Conservation (phyloP, 305 asterid genomes). For the Stenogyne calaminthoides region DNA sequence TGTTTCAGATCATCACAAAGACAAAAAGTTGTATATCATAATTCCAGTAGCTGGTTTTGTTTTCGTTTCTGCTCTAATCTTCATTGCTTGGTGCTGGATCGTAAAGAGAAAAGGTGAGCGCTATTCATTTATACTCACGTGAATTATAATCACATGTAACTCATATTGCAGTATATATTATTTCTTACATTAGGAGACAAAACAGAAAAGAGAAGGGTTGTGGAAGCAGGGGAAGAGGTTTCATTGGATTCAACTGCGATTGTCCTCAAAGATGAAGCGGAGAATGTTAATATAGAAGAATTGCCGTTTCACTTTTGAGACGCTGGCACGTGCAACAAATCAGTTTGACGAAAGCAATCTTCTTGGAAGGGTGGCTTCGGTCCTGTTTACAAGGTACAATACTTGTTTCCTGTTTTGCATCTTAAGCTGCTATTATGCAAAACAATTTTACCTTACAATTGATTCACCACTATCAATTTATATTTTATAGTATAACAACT, state of each 20-base stretch:
- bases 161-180: neutral
- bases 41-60: conserved; percentile 35
- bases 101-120: conserved; percentile 37
- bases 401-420: neutral
- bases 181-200: conserved; percentile 19
- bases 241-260: conserved; percentile 29
- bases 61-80: conserved; percentile 19
- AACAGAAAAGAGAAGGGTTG: neutral
- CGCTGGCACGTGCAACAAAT: conserved; percentile 42
- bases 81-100: conserved; percentile 35
- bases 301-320: conserved; percentile 40
- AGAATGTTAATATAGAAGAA: conserved; percentile 38
- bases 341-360: conserved; percentile 32
- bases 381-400: conserved; percentile 2
- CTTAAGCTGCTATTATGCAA: neutral
- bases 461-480: too few species aligned
- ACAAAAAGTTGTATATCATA: conserved; percentile 29
- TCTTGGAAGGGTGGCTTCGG: conserved; percentile 35
- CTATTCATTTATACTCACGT: neutral
- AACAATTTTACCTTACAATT: too few species aligned
- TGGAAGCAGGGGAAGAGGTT: conserved; percentile 1
- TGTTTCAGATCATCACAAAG: conserved; percentile 33
- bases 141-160: neutral
- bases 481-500: too few species aligned
- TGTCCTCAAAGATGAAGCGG: conserved; percentile 32